Conservation (phyloP, 441 rosid genomes). For the Macaranga tanarius region DNA sequence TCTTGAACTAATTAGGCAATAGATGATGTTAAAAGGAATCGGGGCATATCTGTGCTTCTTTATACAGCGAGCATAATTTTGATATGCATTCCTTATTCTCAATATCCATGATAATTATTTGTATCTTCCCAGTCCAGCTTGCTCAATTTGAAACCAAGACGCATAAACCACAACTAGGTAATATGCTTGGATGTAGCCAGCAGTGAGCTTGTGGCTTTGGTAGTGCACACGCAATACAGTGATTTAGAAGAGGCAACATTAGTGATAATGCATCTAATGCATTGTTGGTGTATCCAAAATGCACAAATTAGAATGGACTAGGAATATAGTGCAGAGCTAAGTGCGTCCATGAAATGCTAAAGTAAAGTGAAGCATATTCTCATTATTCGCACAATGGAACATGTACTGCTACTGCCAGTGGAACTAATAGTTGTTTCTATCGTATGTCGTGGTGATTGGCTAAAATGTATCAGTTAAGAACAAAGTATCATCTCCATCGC, state of each 20-base stretch:
- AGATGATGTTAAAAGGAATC: not conserved
- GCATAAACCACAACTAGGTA: too few relatives aligned
- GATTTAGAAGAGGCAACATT: too few relatives aligned
- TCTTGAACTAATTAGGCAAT: not conserved
- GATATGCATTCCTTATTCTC: too few relatives aligned
- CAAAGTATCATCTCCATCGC: slow-evolving; percentile 1
- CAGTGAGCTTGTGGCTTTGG: too few relatives aligned
- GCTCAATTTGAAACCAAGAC: too few relatives aligned
- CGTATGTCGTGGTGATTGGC: not conserved
- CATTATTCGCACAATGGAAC: not conserved
- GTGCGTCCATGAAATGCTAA: not conserved
- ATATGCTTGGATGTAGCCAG: too few relatives aligned
- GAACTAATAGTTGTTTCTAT: slow-evolving; percentile 5
- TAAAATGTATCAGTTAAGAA: not conserved
- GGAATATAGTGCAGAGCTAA: not conserved
- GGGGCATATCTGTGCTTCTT: not conserved
- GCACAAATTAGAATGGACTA: not conserved
- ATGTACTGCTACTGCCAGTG: slow-evolving; percentile 6
- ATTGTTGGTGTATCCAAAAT: not conserved
- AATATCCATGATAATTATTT: too few relatives aligned
- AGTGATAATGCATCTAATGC: too few relatives aligned
- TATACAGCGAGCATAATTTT: too few relatives aligned
- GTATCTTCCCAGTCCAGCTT: too few relatives aligned
- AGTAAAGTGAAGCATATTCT: not conserved
- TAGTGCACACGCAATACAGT: too few relatives aligned